phyloP scores from a whole-genome alignment of 345 rosid species.

The Salix udensis region DNA sequence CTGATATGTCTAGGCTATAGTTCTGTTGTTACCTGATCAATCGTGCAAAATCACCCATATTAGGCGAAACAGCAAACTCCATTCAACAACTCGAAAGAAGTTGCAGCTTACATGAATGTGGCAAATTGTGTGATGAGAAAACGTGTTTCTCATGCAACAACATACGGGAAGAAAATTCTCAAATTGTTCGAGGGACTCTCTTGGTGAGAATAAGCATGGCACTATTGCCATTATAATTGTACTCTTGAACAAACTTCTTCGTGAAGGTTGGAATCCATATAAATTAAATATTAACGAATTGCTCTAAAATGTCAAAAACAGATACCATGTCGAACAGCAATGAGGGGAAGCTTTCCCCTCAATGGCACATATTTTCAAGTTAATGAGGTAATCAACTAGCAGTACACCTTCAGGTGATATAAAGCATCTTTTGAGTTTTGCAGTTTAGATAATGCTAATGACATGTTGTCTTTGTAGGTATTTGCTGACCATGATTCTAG shows the following conservation, averaged over 20 bases:
- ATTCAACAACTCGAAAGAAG: constrained; percentile 54
- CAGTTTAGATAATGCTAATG: not conserved
- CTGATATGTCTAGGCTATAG: not conserved
- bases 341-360: constrained; percentile 54
- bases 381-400: constrained; percentile 47
- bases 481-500: constrained; percentile 37
- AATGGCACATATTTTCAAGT: constrained; percentile 80
- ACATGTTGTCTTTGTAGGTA: constrained; percentile 13
- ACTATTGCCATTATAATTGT: not conserved
- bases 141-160: constrained; percentile 80
- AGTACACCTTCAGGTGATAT: not conserved
- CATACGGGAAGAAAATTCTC: constrained; percentile 60
- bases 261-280: not conserved
- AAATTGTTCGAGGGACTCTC: constrained; percentile 79
- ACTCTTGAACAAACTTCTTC: not conserved
- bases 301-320: constrained; percentile 12
- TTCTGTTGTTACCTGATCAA: not conserved
- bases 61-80: constrained; percentile 83
- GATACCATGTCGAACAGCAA: constrained; percentile 68
- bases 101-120: constrained; percentile 49
- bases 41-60: not conserved
- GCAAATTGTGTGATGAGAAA: constrained; percentile 45
- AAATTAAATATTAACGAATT: not conserved
- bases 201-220: constrained; percentile 50
- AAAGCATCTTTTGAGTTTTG: not conserved